Conservation (phyloP, 2,329 filamentous ascomycete genomes). For the Trichophaea hybrida region DNA sequence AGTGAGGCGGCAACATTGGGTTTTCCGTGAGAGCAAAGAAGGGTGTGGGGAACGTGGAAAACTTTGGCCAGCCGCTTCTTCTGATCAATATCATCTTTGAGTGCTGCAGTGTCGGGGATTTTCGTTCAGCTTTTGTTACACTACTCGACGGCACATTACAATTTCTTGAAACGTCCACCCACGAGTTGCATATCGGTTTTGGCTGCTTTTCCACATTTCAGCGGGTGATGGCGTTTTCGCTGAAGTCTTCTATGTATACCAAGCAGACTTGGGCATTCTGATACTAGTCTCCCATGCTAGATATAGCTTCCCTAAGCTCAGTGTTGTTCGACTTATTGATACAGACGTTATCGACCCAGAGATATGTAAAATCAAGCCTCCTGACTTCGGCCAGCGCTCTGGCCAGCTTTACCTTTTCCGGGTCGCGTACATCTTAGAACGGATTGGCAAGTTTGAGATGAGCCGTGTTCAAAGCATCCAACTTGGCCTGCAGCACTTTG, state of each 20-base stretch:
- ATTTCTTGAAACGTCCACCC: slow-evolving; percentile 29
- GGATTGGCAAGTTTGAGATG: too few relatives aligned
- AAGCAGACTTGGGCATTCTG: slow-evolving; percentile 29
- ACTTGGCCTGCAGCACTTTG: neutral
- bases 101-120: neutral
- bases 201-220: neutral
- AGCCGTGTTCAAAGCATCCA: too few relatives aligned
- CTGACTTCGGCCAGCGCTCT: neutral
- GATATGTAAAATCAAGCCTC: neutral
- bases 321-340: slow-evolving; percentile 3
- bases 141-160: neutral
- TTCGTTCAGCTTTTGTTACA: neutral
- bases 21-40: neutral
- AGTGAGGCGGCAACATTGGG: neutral
- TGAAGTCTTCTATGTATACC: slow-evolving; percentile 26
- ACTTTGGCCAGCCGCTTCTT: neutral
- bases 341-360: slow-evolving; percentile 4
- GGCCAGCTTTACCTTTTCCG: neutral
- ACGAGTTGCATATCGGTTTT: neutral
- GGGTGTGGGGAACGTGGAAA: neutral
- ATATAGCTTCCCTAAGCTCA: neutral
- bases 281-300: slow-evolving; percentile 20
- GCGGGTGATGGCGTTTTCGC: neutral
- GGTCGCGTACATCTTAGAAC: neutral
- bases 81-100: neutral